Evolutionary conservation across 768 basidiomycete genomes (phyloP).

Genomic region (Amylocystis lapponica): DNA sequence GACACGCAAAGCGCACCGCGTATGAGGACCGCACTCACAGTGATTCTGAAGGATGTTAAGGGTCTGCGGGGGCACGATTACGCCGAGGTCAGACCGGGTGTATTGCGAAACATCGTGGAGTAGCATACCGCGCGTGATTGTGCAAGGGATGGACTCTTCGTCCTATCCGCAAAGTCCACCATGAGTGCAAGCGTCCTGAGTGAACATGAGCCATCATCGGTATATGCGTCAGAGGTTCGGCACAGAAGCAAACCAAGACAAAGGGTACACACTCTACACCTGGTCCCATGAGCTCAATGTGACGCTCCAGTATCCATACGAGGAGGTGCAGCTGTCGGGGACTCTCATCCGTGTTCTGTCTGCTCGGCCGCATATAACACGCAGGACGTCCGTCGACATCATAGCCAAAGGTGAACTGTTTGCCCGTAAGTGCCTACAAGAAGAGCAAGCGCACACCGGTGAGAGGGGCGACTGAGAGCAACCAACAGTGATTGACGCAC

Average conservation of each 20-base stretch:
- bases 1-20: too few species aligned
- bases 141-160: slow-evolving; percentile 46
- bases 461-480: not conserved
- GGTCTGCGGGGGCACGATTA: slow-evolving; percentile 11
- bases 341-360: slow-evolving; percentile 73
- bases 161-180: slow-evolving; percentile 72
- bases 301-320: slow-evolving; percentile 75
- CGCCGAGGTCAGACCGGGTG: too few species aligned
- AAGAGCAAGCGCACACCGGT: not conserved
- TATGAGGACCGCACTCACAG: slow-evolving; percentile 25
- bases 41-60: slow-evolving; percentile 67
- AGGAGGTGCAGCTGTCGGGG: slow-evolving; percentile 65
- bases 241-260: not conserved
- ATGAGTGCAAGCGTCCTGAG: slow-evolving; percentile 61
- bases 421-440: slow-evolving; percentile 72
- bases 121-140: slow-evolving; percentile 31
- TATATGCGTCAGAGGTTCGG: too few species aligned
- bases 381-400: slow-evolving; percentile 61
- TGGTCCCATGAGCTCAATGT: slow-evolving; percentile 70
- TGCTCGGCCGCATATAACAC: slow-evolving; percentile 60
- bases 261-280: slow-evolving; percentile 64
- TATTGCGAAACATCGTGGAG: not conserved
- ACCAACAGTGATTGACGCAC: slow-evolving; percentile 29
- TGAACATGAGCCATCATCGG: not conserved
- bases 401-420: slow-evolving; percentile 73